phyloP scores from a whole-genome alignment of 225 moss, liverwort and hornwort genomes.

The Bryum argenteum region DNA sequence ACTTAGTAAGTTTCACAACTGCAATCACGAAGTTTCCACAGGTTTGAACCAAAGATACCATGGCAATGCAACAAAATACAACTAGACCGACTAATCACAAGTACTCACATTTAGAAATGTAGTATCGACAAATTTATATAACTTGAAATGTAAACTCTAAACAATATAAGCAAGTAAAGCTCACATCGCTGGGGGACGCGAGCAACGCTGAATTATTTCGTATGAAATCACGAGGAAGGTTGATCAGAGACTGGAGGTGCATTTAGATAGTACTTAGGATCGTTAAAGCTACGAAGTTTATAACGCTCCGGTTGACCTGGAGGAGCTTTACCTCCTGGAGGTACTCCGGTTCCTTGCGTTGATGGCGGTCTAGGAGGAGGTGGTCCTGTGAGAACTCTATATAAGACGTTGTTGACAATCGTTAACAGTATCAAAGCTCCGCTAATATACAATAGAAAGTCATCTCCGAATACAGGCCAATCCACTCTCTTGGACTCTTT shows the following conservation, averaged over 20 bases:
- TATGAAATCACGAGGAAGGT: conserved; percentile 22
- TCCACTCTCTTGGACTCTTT: conserved; percentile 32
- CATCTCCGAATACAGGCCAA: conserved; percentile 56
- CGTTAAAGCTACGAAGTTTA: conserved; percentile 47
- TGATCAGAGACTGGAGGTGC: conserved; percentile 40
- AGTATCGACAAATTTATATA: too few species aligned
- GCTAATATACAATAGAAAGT: conserved; percentile 35
- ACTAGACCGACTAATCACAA: neutral
- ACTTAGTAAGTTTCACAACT: too few species aligned
- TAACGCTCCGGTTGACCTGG: conserved; percentile 17
- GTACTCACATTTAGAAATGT: neutral
- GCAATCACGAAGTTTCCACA: neutral
- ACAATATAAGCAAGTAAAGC: neutral
- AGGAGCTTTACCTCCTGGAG: neutral
- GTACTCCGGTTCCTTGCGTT: neutral
- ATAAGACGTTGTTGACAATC: conserved; percentile 53
- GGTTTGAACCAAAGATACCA: neutral
- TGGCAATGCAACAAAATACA: neutral
- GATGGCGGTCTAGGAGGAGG: conserved; percentile 15
- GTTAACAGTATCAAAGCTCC: conserved; percentile 50
- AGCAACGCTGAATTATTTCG: neutral
- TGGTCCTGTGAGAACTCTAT: conserved; percentile 42
- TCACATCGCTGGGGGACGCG: neutral
- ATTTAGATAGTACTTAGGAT: conserved; percentile 30
- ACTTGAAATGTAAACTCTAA: neutral